Evolutionary conservation across 192 early-diverging fungal species (phyloP).

Genomic region (Mortierella claussenii): DNA sequence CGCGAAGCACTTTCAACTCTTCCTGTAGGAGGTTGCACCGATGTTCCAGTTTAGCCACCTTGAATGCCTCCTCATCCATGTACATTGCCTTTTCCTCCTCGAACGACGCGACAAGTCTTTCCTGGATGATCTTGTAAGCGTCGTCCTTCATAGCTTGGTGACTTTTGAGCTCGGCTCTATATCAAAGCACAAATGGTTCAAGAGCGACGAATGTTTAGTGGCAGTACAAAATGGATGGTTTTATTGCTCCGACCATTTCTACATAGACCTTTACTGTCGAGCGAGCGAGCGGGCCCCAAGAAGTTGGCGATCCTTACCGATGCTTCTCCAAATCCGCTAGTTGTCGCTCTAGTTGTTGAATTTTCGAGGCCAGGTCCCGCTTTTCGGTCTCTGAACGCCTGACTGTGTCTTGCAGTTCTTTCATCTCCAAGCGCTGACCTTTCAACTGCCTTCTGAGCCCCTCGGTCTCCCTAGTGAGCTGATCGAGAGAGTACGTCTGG

Average conservation of each 20-base stretch:
- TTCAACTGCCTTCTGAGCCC: constrained; percentile 39
- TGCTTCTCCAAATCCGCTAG: constrained; percentile 36
- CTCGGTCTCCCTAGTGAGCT: constrained; percentile 25
- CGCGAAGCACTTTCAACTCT: constrained; percentile 6
- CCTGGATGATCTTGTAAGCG: constrained; percentile 37
- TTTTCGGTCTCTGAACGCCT: constrained; percentile 36
- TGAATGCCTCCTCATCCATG: constrained; percentile 36
- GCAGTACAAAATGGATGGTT: neutral
- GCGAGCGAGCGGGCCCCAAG: too few relatives aligned
- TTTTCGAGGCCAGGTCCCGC: constrained; percentile 11
- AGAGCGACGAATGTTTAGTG: too few relatives aligned
- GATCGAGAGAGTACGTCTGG: constrained; percentile 5
- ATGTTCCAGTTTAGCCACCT: constrained; percentile 31
- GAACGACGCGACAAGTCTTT: constrained; percentile 19
- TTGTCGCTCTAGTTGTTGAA: constrained; percentile 23
- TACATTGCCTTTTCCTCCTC: constrained; percentile 45
- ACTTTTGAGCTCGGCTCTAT: constrained; percentile 38
- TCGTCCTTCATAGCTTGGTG: constrained; percentile 46
- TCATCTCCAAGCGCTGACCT: constrained; percentile 36
- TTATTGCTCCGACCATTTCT: neutral
- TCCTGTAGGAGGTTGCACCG: constrained; percentile 14
- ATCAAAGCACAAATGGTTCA: constrained; percentile 1
- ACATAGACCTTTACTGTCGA: too few relatives aligned
- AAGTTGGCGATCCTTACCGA: too few relatives aligned
- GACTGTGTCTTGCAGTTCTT: constrained; percentile 27